Percentiles rank a stretch among this genome's conserved stretches.
Evolutionary conservation across 441 rosid genomes (phyloP).

Genomic region (Dalechampia spathulata): DNA sequence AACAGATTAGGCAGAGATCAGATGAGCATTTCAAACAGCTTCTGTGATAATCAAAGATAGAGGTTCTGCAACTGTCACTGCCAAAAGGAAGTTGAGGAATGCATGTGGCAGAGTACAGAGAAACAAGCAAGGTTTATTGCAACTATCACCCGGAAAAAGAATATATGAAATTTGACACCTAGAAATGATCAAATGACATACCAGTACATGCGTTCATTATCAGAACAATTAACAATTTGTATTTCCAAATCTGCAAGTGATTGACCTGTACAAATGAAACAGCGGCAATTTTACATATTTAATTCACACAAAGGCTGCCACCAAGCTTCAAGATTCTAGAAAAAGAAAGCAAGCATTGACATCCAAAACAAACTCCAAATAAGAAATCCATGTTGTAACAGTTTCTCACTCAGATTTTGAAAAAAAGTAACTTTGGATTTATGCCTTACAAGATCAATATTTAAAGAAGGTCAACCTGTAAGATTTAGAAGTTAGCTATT

Average conservation of each 20-base stretch:
- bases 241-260: slow-evolving; percentile 22
- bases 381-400: not conserved
- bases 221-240: slow-evolving; percentile 21
- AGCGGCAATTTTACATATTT: too few relatives aligned
- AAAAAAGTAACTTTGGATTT: not conserved
- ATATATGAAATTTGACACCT: not conserved
- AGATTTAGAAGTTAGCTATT: not conserved
- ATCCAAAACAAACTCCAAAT: not conserved
- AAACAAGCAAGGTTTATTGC: too few relatives aligned
- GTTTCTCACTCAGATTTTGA: not conserved
- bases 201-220: slow-evolving; percentile 48
- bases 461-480: not conserved
- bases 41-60: slow-evolving; percentile 72
- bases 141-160: too few relatives aligned
- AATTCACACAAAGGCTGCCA: too few relatives aligned
- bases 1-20: slow-evolving; percentile 77
- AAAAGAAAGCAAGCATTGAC: too few relatives aligned
- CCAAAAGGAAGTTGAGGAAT: too few relatives aligned
- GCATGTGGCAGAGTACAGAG: not conserved
- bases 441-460: not conserved
- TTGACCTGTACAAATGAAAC: slow-evolving; percentile 29
- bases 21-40: slow-evolving; percentile 56
- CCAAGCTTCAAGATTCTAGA: too few relatives aligned
- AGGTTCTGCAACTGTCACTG: slow-evolving; percentile 71
- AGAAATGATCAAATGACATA: slow-evolving; percentile 8